A percentile compares a stretch with the other conserved stretches of the same genome.
phyloP scores from a whole-genome alignment of 1,139 yeast genomes.

The Kurtzmaniella quercitrusa region DNA sequence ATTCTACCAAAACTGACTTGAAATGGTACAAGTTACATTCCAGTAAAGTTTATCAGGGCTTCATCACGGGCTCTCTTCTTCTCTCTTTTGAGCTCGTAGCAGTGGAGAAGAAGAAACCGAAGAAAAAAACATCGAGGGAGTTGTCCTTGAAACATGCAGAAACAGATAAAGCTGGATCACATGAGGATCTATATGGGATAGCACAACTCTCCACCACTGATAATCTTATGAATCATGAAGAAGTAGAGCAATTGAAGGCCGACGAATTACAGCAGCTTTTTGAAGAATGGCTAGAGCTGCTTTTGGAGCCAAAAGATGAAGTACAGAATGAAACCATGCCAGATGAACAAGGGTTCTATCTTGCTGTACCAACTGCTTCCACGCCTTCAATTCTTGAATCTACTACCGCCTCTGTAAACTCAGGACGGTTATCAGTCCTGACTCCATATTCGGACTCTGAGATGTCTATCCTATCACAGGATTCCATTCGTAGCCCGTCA shows the following conservation, averaged over 20 bases:
- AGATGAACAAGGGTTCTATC: slow-evolving; percentile 43
- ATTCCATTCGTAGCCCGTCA: background rate
- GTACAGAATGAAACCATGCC: slow-evolving; percentile 14
- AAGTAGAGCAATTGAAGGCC: slow-evolving; percentile 1
- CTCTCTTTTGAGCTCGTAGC: slow-evolving; percentile 47
- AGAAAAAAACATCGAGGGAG: slow-evolving; percentile 1
- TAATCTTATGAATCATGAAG: background rate
- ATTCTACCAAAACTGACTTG: slow-evolving; percentile 25
- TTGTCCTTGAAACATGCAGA: background rate
- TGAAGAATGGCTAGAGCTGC: slow-evolving; percentile 25
- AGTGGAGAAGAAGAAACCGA: slow-evolving; percentile 12
- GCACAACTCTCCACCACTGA: slow-evolving; percentile 9
- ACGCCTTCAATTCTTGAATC: slow-evolving; percentile 28
- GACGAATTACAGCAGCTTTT: slow-evolving; percentile 14
- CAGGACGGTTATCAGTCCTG: background rate
- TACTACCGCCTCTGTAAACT: slow-evolving; percentile 3
- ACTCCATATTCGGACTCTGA: background rate
- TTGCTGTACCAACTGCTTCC: slow-evolving; percentile 17
- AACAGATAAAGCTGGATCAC: background rate
- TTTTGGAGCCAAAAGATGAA: slow-evolving; percentile 30
- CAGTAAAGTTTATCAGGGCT: slow-evolving; percentile 39
- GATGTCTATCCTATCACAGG: background rate
- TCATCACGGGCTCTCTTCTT: slow-evolving; percentile 54
- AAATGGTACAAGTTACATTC: slow-evolving; percentile 53
- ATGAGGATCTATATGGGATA: background rate